Percentiles rank a stretch among this genome's conserved stretches.
These are phyloP conservation scores for Cercospora sojina DNA, from an alignment of 2,329 filamentous ascomycete genomes.

Conservation along the genomic window DNA sequence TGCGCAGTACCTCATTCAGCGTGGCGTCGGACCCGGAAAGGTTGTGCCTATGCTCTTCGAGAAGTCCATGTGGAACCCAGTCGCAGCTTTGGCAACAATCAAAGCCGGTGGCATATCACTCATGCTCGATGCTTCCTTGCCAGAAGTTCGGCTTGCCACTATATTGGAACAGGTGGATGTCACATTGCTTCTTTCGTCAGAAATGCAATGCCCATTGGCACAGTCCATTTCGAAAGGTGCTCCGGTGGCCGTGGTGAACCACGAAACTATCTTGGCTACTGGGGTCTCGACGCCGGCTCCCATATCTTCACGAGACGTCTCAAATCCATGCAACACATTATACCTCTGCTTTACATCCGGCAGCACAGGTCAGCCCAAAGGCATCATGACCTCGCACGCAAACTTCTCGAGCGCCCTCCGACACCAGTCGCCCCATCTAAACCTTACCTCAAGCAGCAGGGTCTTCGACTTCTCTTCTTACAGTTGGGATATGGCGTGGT, in stretches of 20 bases:
- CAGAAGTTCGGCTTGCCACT: conserved; percentile 5
- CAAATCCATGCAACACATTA: not conserved
- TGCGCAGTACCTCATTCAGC: not conserved
- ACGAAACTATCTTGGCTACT: no score
- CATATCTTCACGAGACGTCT: not conserved
- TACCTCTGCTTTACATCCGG: conserved; percentile 14
- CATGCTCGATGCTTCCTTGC: conserved; percentile 39
- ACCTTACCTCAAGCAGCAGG: not conserved
- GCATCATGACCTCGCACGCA: conserved; percentile 10
- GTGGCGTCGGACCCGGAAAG: not conserved
- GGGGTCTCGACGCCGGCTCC: not conserved
- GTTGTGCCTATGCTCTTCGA: conserved; percentile 38
- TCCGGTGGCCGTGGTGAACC: not conserved
- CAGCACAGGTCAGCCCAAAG: conserved; percentile 17
- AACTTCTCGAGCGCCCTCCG: conserved; percentile 12
- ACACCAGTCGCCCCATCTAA: not conserved
- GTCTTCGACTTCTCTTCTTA: not conserved
- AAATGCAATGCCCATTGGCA: not conserved
- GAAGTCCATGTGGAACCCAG: conserved; percentile 39
- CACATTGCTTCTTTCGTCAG: conserved; percentile 17
- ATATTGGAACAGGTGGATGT: conserved; percentile 27
- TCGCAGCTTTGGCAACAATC: conserved; percentile 42
- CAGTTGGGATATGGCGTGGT: not conserved
- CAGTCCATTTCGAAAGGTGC: not conserved
- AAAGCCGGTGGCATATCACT: conserved; percentile 41